A percentile compares a stretch with the other conserved stretches of the same genome.
Evolutionary conservation across 805 yeast genomes (phyloP).

Genomic region (Ogataea paraovalis): DNA sequence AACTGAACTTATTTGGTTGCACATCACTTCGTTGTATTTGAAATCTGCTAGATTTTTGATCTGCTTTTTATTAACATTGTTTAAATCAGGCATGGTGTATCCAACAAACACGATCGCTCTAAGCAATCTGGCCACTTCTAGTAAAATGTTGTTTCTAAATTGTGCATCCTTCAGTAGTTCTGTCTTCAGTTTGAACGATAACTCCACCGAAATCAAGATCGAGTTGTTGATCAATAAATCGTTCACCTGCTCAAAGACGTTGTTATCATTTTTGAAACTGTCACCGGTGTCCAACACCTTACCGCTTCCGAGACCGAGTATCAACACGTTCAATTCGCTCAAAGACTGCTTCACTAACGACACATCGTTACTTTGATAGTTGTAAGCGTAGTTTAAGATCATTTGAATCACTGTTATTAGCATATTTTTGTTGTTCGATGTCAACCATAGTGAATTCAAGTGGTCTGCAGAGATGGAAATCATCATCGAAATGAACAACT

Average conservation of each 20-base stretch:
- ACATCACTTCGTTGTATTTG: constrained; percentile 28
- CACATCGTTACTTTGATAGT: constrained; percentile 50
- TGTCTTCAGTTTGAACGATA: constrained; percentile 67
- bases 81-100: constrained; percentile 27
- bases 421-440: constrained; percentile 52
- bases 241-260: constrained; percentile 60
- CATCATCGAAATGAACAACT: constrained; percentile 64
- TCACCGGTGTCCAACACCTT: constrained; percentile 60
- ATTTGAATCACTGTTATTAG: constrained; percentile 60
- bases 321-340: constrained; percentile 60
- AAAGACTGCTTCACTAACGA: constrained; percentile 65
- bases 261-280: constrained; percentile 41
- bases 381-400: constrained; percentile 62
- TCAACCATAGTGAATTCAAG: constrained; percentile 70
- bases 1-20: constrained; percentile 26
- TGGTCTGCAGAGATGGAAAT: constrained; percentile 72
- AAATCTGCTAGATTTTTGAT: constrained; percentile 6
- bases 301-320: constrained; percentile 65
- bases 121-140: constrained; percentile 67
- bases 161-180: constrained; percentile 78
- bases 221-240: constrained; percentile 64
- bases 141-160: constrained; percentile 60
- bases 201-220: constrained; percentile 66
- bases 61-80: constrained; percentile 17
- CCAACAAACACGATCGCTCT: constrained; percentile 49